phyloP scores from a whole-genome alignment of 768 basidiomycete genomes.

The Xerocomellus amylosporus region DNA sequence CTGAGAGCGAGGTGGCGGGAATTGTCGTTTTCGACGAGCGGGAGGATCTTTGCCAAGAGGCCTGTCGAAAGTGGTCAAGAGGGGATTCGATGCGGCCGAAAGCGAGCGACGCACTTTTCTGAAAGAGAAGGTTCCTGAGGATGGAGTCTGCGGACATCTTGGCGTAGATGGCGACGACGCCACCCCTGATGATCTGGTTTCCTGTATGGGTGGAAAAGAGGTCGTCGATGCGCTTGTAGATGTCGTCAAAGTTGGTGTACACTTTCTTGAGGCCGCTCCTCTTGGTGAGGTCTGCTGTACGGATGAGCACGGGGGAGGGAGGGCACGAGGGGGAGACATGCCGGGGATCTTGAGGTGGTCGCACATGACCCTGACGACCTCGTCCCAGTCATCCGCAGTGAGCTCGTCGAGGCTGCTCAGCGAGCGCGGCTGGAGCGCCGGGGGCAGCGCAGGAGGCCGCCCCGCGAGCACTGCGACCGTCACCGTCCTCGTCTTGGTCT shows the following conservation, averaged over 20 bases:
- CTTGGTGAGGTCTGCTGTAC: conserved; percentile 47
- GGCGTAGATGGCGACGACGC: conserved; percentile 59
- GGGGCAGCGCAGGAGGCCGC: neutral
- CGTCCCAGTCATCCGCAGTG: conserved; percentile 46
- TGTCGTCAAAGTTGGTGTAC: conserved; percentile 53
- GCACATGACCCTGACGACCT: conserved; percentile 47
- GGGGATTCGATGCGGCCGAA: neutral
- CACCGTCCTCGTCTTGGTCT: conserved; percentile 14
- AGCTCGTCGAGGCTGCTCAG: conserved; percentile 22
- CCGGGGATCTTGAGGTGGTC: conserved; percentile 54
- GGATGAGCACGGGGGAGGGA: neutral
- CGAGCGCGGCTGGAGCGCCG: conserved; percentile 14
- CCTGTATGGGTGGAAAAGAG: conserved; percentile 42
- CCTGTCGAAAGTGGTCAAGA: conserved; percentile 35
- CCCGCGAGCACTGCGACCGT: neutral
- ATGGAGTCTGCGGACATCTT: conserved; percentile 62
- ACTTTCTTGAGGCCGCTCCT: conserved; percentile 62
- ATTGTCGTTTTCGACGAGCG: conserved; percentile 46
- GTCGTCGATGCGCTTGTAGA: conserved; percentile 50
- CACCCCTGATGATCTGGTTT: conserved; percentile 51
- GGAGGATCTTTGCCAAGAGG: conserved; percentile 54
- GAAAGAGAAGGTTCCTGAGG: conserved; percentile 56
- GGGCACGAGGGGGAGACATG: conserved; percentile 17
- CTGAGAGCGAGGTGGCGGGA: conserved; percentile 54
- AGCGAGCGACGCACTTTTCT: conserved; percentile 42